phyloP scores from a whole-genome alignment of 108 stramenopile species.

The Cyclotella cryptica region DNA sequence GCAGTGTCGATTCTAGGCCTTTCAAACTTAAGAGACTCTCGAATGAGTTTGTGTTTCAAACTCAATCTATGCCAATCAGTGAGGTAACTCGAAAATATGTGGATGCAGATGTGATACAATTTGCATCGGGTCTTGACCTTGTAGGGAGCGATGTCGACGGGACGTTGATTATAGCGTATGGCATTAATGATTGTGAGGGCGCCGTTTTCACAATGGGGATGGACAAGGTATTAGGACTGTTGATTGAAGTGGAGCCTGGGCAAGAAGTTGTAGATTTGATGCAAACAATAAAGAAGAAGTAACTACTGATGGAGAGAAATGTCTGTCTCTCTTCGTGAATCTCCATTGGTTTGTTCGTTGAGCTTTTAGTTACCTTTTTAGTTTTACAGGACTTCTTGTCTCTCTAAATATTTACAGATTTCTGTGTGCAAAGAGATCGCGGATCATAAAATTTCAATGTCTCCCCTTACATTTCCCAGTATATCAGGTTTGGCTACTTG shows the following conservation, averaged over 20 bases:
- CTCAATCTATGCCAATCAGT: constrained; percentile 29
- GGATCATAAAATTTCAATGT: not conserved
- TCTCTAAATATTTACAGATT: no score
- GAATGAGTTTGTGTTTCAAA: constrained; percentile 72
- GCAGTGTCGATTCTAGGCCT: constrained; percentile 12
- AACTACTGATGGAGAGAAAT: not conserved
- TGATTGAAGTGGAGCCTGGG: constrained; percentile 47
- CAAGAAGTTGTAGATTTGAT: constrained; percentile 77
- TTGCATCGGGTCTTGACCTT: constrained; percentile 77
- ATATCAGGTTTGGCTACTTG: not conserved
- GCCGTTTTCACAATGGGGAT: constrained; percentile 43
- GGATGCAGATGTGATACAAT: constrained; percentile 88
- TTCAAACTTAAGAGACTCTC: constrained; percentile 68
- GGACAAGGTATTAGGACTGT: constrained; percentile 38
- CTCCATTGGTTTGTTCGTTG: no score
- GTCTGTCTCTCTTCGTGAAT: no score
- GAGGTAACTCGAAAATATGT: constrained; percentile 26
- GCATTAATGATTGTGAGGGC: constrained; percentile 63
- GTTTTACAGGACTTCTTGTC: no score
- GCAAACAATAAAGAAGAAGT: constrained; percentile 5
- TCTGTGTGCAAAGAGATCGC: no score
- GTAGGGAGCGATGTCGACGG: constrained; percentile 52
- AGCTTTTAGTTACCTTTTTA: no score
- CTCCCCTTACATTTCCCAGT: not conserved
- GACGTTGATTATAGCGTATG: constrained; percentile 49